Conservation (phyloP, 1,284 basidiomycete species). For the Trichosporon inkin region DNA sequence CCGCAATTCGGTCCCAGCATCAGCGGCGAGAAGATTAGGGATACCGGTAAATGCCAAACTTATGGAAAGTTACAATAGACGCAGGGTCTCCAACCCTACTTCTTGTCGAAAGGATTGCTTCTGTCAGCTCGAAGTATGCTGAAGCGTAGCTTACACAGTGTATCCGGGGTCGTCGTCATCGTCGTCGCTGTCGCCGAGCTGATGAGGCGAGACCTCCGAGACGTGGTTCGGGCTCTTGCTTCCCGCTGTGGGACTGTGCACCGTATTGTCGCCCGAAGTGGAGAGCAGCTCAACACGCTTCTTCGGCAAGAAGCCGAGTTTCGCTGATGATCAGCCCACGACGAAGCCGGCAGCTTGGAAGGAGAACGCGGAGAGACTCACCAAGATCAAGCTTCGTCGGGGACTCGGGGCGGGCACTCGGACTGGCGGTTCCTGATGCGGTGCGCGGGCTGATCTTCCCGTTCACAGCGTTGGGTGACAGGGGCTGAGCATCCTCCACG, state of each 20-base stretch:
- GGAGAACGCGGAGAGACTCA: conserved; percentile 22
- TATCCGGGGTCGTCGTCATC: conserved; percentile 48
- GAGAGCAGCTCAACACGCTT: conserved; percentile 47
- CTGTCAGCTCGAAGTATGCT: conserved; percentile 7
- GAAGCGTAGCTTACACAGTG: conserved; percentile 39
- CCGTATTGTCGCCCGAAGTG: conserved; percentile 20
- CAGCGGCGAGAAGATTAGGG: neutral
- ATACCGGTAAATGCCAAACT: neutral
- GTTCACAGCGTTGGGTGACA: conserved; percentile 6
- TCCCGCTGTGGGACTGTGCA: conserved; percentile 19
- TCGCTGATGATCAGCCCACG: conserved; percentile 32
- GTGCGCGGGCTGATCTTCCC: conserved; percentile 16
- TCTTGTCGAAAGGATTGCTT: conserved; percentile 49
- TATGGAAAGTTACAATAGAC: neutral
- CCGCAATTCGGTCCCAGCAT: no score
- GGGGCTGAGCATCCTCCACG: conserved; percentile 17
- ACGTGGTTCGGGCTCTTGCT: conserved; percentile 35
- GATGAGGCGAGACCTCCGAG: conserved; percentile 28
- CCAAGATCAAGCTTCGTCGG: conserved; percentile 46
- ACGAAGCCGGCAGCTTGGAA: neutral
- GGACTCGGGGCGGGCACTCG: conserved; percentile 5
- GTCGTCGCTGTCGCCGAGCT: conserved; percentile 45
- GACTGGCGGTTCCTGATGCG: conserved; percentile 17
- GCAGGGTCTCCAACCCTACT: conserved; percentile 14
- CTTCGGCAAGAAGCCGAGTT: conserved; percentile 50